Conservation (phyloP, 2,329 filamentous ascomycete genomes). For the Ophiostoma sp. region DNA sequence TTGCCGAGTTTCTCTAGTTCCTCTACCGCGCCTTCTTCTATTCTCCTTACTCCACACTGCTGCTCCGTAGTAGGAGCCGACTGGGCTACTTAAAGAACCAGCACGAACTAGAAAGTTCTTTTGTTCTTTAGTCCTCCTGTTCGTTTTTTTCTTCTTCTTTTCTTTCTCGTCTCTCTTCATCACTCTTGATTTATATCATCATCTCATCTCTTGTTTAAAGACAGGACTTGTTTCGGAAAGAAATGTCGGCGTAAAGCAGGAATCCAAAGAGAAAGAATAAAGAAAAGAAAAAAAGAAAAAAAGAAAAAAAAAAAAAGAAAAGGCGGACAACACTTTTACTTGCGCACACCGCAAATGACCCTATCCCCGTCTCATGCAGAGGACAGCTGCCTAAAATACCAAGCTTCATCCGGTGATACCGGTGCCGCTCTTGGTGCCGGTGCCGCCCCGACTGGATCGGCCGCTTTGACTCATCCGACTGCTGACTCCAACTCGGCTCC, state of each 20-base stretch:
- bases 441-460: neutral
- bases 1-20: neutral
- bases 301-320: neutral
- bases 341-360: constrained; percentile 31
- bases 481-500: neutral
- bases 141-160: neutral
- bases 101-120: constrained; percentile 6
- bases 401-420: constrained; percentile 17
- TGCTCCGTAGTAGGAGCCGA: neutral
- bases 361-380: constrained; percentile 34
- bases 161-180: neutral
- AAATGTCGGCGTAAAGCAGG: constrained; percentile 2
- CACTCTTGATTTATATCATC: neutral
- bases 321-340: neutral
- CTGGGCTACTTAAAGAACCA: neutral
- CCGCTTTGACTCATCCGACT: neutral
- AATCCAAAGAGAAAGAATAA: neutral
- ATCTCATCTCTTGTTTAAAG: neutral
- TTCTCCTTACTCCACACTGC: constrained; percentile 4
- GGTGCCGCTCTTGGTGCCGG: constrained; percentile 14
- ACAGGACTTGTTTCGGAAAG: neutral
- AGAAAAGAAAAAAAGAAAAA: neutral
- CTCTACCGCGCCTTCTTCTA: neutral
- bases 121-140: neutral
- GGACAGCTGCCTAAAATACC: constrained; percentile 40